Conservation (phyloP, 208 protist genomes). For the Trichomonas gallinae region DNA sequence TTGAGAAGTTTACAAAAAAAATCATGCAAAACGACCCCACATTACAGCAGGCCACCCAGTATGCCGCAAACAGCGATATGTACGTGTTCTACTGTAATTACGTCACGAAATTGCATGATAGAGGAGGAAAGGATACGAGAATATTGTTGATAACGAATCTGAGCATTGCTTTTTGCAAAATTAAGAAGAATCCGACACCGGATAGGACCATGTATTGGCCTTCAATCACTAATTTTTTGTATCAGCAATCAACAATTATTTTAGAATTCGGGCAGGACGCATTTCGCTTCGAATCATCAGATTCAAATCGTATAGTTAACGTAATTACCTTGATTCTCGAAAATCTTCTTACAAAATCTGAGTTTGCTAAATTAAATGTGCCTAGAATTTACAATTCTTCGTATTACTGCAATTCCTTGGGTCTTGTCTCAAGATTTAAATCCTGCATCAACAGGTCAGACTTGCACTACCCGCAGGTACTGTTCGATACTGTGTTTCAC, state of each 20-base stretch:
- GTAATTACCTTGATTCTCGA: background rate
- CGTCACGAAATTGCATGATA: background rate
- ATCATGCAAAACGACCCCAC: background rate
- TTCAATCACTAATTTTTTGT: background rate
- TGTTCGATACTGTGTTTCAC: background rate
- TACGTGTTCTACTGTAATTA: background rate
- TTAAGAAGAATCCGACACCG: background rate
- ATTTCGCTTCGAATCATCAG: background rate
- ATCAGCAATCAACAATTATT: background rate
- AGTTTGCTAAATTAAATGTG: background rate
- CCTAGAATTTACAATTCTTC: background rate
- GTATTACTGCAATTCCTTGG: background rate
- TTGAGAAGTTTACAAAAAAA: no score
- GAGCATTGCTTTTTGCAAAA: background rate
- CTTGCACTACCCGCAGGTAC: background rate
- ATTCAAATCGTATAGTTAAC: background rate
- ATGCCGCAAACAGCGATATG: background rate
- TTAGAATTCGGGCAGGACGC: background rate
- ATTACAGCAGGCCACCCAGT: background rate
- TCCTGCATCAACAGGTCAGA: background rate
- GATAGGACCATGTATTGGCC: constrained; percentile 5
- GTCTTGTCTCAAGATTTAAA: background rate
- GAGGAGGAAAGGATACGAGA: background rate
- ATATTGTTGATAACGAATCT: background rate
- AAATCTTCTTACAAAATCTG: background rate